phyloP scores from a whole-genome alignment of 176 grass and related monocot species.

The Alopecurus myosuroides region DNA sequence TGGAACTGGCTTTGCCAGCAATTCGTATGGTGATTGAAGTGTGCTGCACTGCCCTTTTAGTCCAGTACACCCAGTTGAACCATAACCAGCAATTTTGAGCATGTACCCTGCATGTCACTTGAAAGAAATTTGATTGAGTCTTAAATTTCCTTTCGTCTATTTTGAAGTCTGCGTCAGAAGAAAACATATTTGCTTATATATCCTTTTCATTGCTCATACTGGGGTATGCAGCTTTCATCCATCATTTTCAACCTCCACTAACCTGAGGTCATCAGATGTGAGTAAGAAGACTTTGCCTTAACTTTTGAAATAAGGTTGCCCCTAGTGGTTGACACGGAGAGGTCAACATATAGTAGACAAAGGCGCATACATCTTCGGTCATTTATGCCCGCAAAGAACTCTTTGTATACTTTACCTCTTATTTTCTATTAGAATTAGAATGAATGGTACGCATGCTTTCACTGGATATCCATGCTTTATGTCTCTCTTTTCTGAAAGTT shows the following conservation, averaged over 20 bases:
- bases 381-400: conserved; percentile 6
- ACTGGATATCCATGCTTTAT: conserved; percentile 16
- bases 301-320: neutral
- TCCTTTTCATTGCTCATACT: neutral
- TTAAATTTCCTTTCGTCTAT: neutral
- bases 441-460: neutral
- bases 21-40: conserved; percentile 13
- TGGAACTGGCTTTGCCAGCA: neutral
- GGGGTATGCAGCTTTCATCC: neutral
- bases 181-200: neutral
- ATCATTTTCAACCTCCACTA: conserved; percentile 14
- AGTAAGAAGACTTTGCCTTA: conserved; percentile 19
- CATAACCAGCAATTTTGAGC: neutral
- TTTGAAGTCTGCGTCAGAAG: neutral
- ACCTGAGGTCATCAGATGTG: conserved; percentile 9
- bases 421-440: conserved; percentile 23
- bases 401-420: conserved; percentile 9
- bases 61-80: neutral
- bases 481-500: conserved; percentile 6
- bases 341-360: conserved; percentile 22
- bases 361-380: neutral
- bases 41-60: neutral
- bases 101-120: neutral
- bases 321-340: conserved; percentile 29
- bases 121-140: neutral